A percentile compares a stretch with the other conserved stretches of the same genome.
Evolutionary conservation across 148 eudicot species (phyloP).

Genomic region (Cornus controversa): DNA sequence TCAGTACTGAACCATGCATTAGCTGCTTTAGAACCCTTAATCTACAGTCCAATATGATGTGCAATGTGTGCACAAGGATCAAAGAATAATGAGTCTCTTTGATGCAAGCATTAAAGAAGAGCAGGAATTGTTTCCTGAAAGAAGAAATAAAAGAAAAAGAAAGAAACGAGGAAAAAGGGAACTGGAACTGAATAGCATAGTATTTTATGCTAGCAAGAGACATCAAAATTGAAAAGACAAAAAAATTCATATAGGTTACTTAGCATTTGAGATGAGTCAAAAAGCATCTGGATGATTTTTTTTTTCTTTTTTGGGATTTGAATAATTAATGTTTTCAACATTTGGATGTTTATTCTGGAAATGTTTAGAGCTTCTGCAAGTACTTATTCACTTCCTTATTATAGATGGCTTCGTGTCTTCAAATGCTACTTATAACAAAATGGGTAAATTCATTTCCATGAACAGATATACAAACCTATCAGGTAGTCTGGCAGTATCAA

Average conservation of each 20-base stretch:
- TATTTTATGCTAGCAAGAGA: not conserved
- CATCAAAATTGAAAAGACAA: not conserved
- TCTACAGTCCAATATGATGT: not conserved
- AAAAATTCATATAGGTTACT: not conserved
- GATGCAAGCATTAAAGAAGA: not conserved
- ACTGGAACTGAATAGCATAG: not conserved
- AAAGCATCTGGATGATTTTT: not conserved
- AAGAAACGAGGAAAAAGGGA: not conserved
- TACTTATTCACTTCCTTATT: not conserved
- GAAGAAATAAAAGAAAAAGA: not conserved
- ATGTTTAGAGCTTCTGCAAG: not conserved
- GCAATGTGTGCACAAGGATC: not conserved
- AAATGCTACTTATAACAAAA: not conserved
- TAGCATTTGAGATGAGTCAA: not conserved
- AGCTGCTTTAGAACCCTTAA: constrained; percentile 6
- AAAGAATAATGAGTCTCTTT: not conserved
- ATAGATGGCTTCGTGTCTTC: not conserved
- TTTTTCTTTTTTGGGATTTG: too few species aligned
- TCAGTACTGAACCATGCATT: constrained; percentile 10
- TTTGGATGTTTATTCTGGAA: not conserved
- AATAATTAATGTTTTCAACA: not conserved
- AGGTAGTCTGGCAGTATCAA: constrained; percentile 48
- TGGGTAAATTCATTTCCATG: not conserved
- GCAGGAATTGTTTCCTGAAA: not conserved
- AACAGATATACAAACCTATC: constrained; percentile 50